phyloP scores from a whole-genome alignment of 768 basidiomycete genomes.

The Coprinopsis strossmayeri region DNA sequence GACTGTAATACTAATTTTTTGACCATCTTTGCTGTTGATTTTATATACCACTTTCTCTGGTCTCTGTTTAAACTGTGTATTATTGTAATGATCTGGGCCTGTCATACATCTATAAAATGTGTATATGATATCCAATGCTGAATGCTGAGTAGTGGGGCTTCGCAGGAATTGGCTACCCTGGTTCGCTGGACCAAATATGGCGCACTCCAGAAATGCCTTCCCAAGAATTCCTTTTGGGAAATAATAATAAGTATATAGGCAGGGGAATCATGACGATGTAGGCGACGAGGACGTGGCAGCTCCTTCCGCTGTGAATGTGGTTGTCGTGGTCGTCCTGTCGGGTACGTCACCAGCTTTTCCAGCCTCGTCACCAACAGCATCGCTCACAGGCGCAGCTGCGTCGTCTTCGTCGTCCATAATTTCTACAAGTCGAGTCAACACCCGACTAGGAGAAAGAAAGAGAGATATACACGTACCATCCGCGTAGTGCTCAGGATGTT shows the following conservation, averaged over 20 bases:
- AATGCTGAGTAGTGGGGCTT: not conserved
- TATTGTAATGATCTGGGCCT: not conserved
- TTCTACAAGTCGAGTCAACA: conserved; percentile 32
- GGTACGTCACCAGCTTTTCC: not conserved
- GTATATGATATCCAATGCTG: not conserved
- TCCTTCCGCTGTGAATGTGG: too few relatives aligned
- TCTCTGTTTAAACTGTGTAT: conserved; percentile 5
- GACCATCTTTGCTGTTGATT: not conserved
- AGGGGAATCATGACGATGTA: too few relatives aligned
- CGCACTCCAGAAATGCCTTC: too few relatives aligned
- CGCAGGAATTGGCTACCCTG: not conserved
- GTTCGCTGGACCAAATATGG: too few relatives aligned
- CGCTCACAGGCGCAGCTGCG: conserved; percentile 17
- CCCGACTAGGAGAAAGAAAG: too few relatives aligned
- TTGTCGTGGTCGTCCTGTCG: too few relatives aligned
- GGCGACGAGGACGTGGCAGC: too few relatives aligned
- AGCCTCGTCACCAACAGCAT: conserved; percentile 9
- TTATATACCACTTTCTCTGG: not conserved
- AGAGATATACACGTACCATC: conserved; percentile 78
- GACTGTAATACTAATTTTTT: not conserved
- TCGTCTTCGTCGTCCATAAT: conserved; percentile 68
- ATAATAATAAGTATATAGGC: too few relatives aligned
- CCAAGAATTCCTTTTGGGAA: too few relatives aligned
- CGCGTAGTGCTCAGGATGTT: conserved; percentile 92
- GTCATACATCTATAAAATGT: not conserved